These are phyloP conservation scores for Solanum commersonii DNA, from an alignment of 257 asterid genomes.

Conservation along the genomic window DNA sequence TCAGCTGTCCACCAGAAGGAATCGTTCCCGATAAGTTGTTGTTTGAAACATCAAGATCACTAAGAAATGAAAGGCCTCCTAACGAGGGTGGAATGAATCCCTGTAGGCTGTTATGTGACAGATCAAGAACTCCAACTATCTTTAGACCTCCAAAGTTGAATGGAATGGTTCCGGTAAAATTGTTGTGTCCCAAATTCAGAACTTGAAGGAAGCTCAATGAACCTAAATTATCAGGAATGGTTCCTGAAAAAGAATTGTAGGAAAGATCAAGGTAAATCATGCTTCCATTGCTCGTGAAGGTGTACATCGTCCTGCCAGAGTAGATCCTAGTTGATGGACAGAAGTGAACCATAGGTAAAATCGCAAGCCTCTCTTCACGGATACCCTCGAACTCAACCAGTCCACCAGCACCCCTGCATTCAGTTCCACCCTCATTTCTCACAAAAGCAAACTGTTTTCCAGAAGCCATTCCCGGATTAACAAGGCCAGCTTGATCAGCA, in stretches of 20 bases:
- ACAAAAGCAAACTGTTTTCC: slow-evolving; percentile 90
- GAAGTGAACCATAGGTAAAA: slow-evolving; percentile 67
- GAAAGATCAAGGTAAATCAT: slow-evolving; percentile 86
- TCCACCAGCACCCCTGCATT: slow-evolving; percentile 89
- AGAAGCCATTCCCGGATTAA: slow-evolving; percentile 60
- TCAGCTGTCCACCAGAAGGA: slow-evolving; percentile 80
- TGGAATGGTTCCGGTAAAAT: slow-evolving; percentile 60
- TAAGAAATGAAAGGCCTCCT: slow-evolving; percentile 67
- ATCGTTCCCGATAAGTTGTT: slow-evolving; percentile 61
- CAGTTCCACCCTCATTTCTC: slow-evolving; percentile 84
- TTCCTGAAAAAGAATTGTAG: slow-evolving; percentile 59
- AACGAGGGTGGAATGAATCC: slow-evolving; percentile 74
- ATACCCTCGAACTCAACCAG: slow-evolving; percentile 84
- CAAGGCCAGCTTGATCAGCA: slow-evolving; percentile 49
- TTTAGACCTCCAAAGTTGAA: slow-evolving; percentile 62
- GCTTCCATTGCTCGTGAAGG: slow-evolving; percentile 69
- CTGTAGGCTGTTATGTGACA: slow-evolving; percentile 60
- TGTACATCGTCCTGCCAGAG: slow-evolving; percentile 60
- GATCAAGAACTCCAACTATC: slow-evolving; percentile 72
- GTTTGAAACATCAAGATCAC: slow-evolving; percentile 89
- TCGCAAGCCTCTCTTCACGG: slow-evolving; percentile 45
- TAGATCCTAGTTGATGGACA: slow-evolving; percentile 77
- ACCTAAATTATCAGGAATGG: slow-evolving; percentile 60
- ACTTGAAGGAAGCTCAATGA: slow-evolving; percentile 66
- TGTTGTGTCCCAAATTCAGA: slow-evolving; percentile 76